Evolutionary conservation across 257 asterid genomes (phyloP).

Genomic region (Solanum appendiculatum): DNA sequence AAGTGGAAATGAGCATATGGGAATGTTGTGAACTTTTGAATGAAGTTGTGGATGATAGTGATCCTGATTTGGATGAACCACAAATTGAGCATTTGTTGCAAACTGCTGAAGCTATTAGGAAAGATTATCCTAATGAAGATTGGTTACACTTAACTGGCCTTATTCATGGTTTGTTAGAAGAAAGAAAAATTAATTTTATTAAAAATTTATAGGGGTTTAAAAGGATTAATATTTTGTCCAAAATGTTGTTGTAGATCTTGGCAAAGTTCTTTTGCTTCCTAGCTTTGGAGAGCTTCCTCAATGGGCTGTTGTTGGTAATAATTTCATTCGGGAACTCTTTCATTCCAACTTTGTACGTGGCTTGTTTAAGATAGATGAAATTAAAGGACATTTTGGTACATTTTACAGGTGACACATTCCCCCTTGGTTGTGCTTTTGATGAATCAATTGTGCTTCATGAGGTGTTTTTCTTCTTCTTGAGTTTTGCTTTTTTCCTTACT

Average conservation of each 20-base stretch:
- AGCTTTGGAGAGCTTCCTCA: slow-evolving; percentile 36
- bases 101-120: slow-evolving; percentile 40
- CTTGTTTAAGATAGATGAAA: neutral
- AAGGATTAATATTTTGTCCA: neutral
- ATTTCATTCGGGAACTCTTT: neutral
- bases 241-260: slow-evolving; percentile 18
- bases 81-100: slow-evolving; percentile 40
- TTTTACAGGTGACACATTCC: slow-evolving; percentile 35
- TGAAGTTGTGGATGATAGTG: slow-evolving; percentile 36
- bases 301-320: slow-evolving; percentile 38
- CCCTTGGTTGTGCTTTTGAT: slow-evolving; percentile 44
- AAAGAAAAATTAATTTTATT: neutral
- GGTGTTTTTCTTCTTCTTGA: slow-evolving; percentile 1
- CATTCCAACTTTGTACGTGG: neutral
- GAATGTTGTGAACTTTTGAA: slow-evolving; percentile 39
- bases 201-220: neutral
- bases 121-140: slow-evolving; percentile 34
- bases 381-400: neutral
- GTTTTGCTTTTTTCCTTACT: neutral
- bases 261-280: slow-evolving; percentile 33
- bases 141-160: slow-evolving; percentile 42
- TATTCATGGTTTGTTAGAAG: slow-evolving; percentile 19
- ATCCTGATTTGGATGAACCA: slow-evolving; percentile 46
- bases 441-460: slow-evolving; percentile 30
- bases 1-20: slow-evolving; percentile 40